Base-by-base conservation (phyloP, 108 stramenopile genomes). In the Discostella stelligeroides region DNA sequence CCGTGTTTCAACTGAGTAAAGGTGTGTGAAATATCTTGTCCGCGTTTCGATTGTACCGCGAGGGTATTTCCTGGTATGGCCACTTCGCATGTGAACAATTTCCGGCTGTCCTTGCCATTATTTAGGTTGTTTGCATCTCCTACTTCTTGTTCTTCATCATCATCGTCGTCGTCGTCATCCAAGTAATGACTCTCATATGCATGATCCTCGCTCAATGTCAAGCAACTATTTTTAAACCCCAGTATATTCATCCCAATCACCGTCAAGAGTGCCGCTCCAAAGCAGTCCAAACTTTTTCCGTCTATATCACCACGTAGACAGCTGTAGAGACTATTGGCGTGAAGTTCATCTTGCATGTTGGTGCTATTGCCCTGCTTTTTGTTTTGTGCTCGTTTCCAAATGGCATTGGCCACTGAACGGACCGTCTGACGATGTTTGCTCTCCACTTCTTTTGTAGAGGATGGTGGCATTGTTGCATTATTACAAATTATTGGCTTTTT, bases 191-290 rank as follows among this genome's bases (percentile, higher is more conserved):
- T 70, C 66, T 88, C 84, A 50, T 88, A 88, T 24, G 84, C 84
- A 73, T 87, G 86, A 78, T 87, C 86, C 69, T 87, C 86, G 39
- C 81, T 82, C 41, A 87, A 37, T 1, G 79, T 79, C 58, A 87
- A 69, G 14, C n/a, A 61, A 51, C 75, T 76, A 3, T 41, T 47
- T 12, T 30, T 21, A 23, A 60, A 54, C 2, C 73, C 84, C 7
- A 75, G 54, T 4, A 84, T 30, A 46, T 80, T 72, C 63, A 85
- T 70, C 6, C 72, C 87, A 39, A 85, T 76, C 12, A 85, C 76
- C 10, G 80, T 78, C 11, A 73, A 25, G 1, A 85, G 23, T 12
- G 82, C 80, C 0, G 84, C 72, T 10, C 87, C 84, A 63, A 88
- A 85, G 56, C 84, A 88, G 72, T 88, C 87, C 39, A 88, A 43